These are phyloP conservation scores for Myxozyma neglecta DNA, from an alignment of 805 yeast species.

Conservation along the genomic window DNA sequence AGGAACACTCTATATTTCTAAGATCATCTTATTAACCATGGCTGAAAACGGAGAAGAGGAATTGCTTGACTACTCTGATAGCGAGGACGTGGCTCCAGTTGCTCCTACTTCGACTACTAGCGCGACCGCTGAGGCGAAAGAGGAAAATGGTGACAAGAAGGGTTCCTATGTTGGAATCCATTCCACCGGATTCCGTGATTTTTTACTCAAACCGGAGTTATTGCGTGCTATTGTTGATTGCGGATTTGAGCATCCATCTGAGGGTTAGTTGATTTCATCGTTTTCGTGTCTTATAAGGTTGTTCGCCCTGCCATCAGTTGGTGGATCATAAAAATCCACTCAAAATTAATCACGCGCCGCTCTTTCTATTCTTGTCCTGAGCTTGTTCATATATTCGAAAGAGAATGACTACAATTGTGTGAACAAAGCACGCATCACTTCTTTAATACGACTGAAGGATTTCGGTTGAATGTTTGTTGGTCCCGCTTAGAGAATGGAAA, in stretches of 20 bases:
- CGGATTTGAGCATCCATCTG: slow-evolving; percentile 99
- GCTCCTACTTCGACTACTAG: slow-evolving; percentile 42
- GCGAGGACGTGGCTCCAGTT: slow-evolving; percentile 86
- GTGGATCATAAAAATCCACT: neutral
- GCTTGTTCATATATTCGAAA: too few relatives aligned
- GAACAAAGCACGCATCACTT: too few relatives aligned
- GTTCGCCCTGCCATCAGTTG: neutral
- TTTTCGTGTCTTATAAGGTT: neutral
- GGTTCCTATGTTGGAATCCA: slow-evolving; percentile 98
- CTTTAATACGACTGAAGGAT: too few relatives aligned
- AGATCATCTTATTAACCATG: slow-evolving; percentile 18
- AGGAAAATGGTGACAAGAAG: slow-evolving; percentile 66
- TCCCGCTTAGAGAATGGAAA: too few relatives aligned
- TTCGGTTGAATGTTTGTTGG: too few relatives aligned
- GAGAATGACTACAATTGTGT: too few relatives aligned
- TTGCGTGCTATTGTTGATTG: slow-evolving; percentile 97
- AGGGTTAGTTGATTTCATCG: slow-evolving; percentile 60
- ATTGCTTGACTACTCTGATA: slow-evolving; percentile 96
- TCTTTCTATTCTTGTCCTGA: neutral
- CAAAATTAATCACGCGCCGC: neutral
- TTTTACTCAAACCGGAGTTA: slow-evolving; percentile 92
- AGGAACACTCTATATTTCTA: neutral
- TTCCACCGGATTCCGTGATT: slow-evolving; percentile 98
- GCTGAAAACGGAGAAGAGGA: slow-evolving; percentile 94
- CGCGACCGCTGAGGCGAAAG: slow-evolving; percentile 38